These are phyloP conservation scores for Alternaria longipes DNA, from an alignment of 2,329 filamentous ascomycete species.

Conservation along the genomic window DNA sequence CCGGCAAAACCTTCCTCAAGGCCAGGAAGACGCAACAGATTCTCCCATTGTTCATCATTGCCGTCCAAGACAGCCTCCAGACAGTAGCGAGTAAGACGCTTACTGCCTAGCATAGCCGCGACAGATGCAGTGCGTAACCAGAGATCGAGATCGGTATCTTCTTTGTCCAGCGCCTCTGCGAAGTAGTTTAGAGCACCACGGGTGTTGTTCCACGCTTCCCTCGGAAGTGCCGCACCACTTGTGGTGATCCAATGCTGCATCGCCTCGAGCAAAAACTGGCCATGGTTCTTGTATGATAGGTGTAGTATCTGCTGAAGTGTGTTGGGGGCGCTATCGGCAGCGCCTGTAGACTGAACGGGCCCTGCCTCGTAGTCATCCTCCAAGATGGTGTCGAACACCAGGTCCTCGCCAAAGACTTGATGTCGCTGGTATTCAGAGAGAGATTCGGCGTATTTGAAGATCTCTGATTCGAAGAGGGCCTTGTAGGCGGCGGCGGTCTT, in stretches of 20 bases:
- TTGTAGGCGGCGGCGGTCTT: conserved; percentile 84
- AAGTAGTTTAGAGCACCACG: conserved; percentile 60
- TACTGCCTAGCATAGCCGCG: conserved; percentile 65
- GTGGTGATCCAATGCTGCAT: conserved; percentile 63
- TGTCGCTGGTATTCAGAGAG: conserved; percentile 83
- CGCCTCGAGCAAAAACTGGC: conserved; percentile 86
- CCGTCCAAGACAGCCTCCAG: conserved; percentile 70
- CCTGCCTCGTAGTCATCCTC: conserved; percentile 51
- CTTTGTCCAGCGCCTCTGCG: conserved; percentile 69
- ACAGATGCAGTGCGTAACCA: conserved; percentile 70
- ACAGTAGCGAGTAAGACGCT: conserved; percentile 68
- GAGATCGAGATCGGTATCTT: conserved; percentile 70
- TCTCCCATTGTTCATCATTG: conserved; percentile 65
- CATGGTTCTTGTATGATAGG: conserved; percentile 93
- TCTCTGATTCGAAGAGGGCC: conserved; percentile 86
- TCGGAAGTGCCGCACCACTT: conserved; percentile 48
- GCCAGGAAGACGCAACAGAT: conserved; percentile 65
- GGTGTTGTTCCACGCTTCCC: conserved; percentile 34
- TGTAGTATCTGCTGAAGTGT: conserved; percentile 90
- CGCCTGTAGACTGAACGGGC: conserved; percentile 61
- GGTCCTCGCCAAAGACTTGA: conserved; percentile 59
- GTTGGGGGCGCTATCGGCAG: conserved; percentile 78
- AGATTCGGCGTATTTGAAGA: conserved; percentile 91
- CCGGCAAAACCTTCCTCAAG: conserved; percentile 50
- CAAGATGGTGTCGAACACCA: conserved; percentile 54